Evolutionary conservation across 176 grass and related monocot species (phyloP), one percentile per base, ranked within the genome.

Genomic region (Saccharum spontaneum): DNA sequence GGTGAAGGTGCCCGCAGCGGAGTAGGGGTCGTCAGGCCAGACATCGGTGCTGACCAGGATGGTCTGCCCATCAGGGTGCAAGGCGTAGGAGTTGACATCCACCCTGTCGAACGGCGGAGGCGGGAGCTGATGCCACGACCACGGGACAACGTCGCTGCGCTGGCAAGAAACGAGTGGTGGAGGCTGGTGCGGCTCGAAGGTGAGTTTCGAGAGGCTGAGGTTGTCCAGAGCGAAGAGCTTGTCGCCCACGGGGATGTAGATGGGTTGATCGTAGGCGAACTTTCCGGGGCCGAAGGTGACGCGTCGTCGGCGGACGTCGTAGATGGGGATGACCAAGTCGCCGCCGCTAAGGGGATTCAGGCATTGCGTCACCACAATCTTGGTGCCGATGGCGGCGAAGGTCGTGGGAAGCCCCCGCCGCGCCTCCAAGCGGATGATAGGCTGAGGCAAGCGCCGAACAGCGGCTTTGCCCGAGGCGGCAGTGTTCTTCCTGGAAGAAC

Each of bases 101-200:
- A 62, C 0, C 23, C 1, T 26, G n/a, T 26, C 4, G n/a, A 62
- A 62, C 59, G 59, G 59, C 59, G 23, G n/a, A 4, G 75, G 23
- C 0, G 10, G 23, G 23, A 62, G 59, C 9, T 1, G 3, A 0
- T 62, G 59, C 59, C 59, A 62, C 9, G 59, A 26, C 59, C 59
- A 62, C 10, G 59, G n/a, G 10, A 12, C 59, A 2, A 0, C 17
- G 17, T 7, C 18, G 1, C 0, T 0, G 49, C 6, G 3, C 57
- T 24, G 57, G 9, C 10, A 3, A 13, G 1, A 24, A 4, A 12
- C 59, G 10, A 62, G 10, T 12, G 59, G 10, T 1, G n/a, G 34
- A 77, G 31, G 31, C 34, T 3, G 36, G 1, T 7, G 23, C 0
- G 18, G 38, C 13, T 50, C 15, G 3, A 74, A 74, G 2, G 71